These are phyloP conservation scores for Cucumis sativus DNA, from an alignment of 306 rosid species.

Conservation along the genomic window Cucumber_9930_V3 NC_026655.2:32765001-32765500, in stretches of 20 bases:
- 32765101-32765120: not conserved
- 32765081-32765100: not conserved
- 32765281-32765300: not conserved
- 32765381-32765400: not conserved
- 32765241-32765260: constrained; percentile 86
- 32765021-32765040: not conserved
- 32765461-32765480: constrained; percentile 20
- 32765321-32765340: not conserved
- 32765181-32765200: constrained; percentile 89
- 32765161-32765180: constrained; percentile 68
- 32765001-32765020: no score
- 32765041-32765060: not conserved
- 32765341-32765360: not conserved
- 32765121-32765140: constrained; percentile 59
- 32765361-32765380: not conserved
- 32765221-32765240: constrained; percentile 91
- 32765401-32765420: not conserved
- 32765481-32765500: constrained; percentile 99
- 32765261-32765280: constrained; percentile 7
- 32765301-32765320: not conserved
- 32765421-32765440: not conserved
- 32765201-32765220: constrained; percentile 94
- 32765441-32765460: not conserved
- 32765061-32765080: not conserved
- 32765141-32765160: constrained; percentile 78